Conservation (phyloP, 1,284 basidiomycete genomes). For the Cutaneotrichosporon dermatis region DNA sequence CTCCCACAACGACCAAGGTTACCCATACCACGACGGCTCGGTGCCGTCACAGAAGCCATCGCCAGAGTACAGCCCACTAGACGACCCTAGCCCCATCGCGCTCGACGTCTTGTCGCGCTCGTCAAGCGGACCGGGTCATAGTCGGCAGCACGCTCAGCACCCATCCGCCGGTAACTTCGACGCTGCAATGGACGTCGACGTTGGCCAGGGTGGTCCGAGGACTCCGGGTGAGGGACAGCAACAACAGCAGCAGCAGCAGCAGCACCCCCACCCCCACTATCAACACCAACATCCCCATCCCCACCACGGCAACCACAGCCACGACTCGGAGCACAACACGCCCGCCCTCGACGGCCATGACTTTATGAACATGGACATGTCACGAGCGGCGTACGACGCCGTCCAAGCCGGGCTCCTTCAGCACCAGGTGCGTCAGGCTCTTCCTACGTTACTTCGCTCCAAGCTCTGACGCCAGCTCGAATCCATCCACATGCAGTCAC, state of each 20-base stretch:
- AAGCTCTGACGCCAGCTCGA: constrained; percentile 37
- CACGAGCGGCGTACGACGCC: constrained; percentile 15
- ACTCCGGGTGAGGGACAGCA: background rate
- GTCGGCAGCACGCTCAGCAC: too few species aligned
- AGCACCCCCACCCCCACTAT: background rate
- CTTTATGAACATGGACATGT: constrained; percentile 8
- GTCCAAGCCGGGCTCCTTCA: constrained; percentile 23
- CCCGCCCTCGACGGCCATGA: constrained; percentile 6
- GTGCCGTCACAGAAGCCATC: background rate
- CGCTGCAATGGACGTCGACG: constrained; percentile 11
- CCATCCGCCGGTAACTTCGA: background rate
- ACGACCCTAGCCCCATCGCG: constrained; percentile 21
- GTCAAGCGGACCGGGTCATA: constrained; percentile 7
- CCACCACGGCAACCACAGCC: background rate
- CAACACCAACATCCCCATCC: background rate
- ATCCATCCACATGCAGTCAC: constrained; percentile 49
- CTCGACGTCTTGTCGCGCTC: constrained; percentile 12
- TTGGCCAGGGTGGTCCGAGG: background rate
- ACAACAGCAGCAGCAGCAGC: background rate
- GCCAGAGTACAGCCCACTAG: constrained; percentile 9
- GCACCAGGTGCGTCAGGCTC: constrained; percentile 16
- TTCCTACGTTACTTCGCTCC: too few species aligned
- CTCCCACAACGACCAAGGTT: background rate
- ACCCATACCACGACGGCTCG: background rate
- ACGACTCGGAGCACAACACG: constrained; percentile 5